Evolutionary conservation across 768 basidiomycete species (phyloP).

Genomic region (Gyrodon lividus): DNA sequence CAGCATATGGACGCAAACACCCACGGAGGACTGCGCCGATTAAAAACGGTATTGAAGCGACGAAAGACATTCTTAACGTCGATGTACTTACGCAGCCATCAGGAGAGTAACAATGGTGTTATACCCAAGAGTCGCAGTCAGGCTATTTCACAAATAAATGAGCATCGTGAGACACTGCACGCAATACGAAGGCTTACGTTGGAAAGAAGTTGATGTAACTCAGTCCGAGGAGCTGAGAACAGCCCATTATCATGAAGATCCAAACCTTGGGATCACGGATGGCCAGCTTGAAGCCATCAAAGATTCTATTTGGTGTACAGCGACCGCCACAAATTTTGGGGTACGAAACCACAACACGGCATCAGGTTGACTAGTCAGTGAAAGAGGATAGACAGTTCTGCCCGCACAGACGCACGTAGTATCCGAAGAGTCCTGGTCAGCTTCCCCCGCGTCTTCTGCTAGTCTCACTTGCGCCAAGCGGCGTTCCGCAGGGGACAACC

Average conservation of each 20-base stretch:
- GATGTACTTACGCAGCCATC: slow-evolving; percentile 50
- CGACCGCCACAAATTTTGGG: not conserved
- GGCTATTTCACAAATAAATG: slow-evolving; percentile 28
- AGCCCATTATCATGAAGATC: slow-evolving; percentile 53
- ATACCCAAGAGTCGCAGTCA: slow-evolving; percentile 62
- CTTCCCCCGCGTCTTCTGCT: slow-evolving; percentile 68
- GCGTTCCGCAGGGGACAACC: slow-evolving; percentile 51
- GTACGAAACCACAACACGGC: not conserved
- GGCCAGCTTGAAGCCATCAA: slow-evolving; percentile 54
- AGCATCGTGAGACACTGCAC: not conserved
- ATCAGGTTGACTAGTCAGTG: not conserved
- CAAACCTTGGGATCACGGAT: slow-evolving; percentile 53
- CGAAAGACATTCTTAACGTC: not conserved
- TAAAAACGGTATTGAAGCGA: not conserved
- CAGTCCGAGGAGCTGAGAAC: slow-evolving; percentile 50
- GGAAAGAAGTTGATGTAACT: slow-evolving; percentile 65
- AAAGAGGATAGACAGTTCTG: not conserved
- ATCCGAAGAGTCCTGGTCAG: slow-evolving; percentile 46
- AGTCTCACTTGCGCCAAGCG: slow-evolving; percentile 66
- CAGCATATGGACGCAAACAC: slow-evolving; percentile 51
- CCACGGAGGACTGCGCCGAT: slow-evolving; percentile 55
- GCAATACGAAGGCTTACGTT: slow-evolving; percentile 33
- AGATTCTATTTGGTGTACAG: slow-evolving; percentile 35
- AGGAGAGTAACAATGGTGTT: slow-evolving; percentile 57
- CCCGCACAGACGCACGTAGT: slow-evolving; percentile 12